These are phyloP conservation scores for Xerocomellus dryophilus DNA, from an alignment of 768 basidiomycete genomes.

Conservation along the genomic window DNA sequence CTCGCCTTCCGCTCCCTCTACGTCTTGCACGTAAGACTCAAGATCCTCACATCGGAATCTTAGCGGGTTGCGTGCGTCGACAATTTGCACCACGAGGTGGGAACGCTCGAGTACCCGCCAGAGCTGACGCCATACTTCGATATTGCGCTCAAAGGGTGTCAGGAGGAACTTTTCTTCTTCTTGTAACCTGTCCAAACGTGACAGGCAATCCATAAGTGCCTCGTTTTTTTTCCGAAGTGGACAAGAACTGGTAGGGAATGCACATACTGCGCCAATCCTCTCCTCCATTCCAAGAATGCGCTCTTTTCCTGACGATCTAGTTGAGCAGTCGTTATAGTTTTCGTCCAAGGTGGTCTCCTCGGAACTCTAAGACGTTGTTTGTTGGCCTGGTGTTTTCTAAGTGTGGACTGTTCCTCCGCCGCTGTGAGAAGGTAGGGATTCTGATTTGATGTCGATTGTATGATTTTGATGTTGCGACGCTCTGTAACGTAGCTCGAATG, in stretches of 20 bases:
- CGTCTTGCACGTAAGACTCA: conserved; percentile 78
- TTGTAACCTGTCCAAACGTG: conserved; percentile 57
- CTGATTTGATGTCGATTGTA: conserved; percentile 53
- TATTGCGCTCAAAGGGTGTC: conserved; percentile 94
- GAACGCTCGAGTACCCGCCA: conserved; percentile 97
- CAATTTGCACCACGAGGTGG: conserved; percentile 91
- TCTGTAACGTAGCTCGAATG: conserved; percentile 40
- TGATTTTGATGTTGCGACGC: conserved; percentile 75
- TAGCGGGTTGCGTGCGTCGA: conserved; percentile 93
- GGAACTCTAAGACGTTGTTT: conserved; percentile 80
- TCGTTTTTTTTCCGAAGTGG: background rate
- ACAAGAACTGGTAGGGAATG: background rate
- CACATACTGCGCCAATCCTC: conserved; percentile 85
- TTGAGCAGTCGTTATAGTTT: conserved; percentile 68
- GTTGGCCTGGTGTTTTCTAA: conserved; percentile 73
- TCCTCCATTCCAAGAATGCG: conserved; percentile 89
- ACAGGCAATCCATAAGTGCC: background rate
- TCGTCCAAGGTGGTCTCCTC: conserved; percentile 86
- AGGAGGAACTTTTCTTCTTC: conserved; percentile 85
- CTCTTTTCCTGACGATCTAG: conserved; percentile 88
- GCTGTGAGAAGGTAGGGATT: conserved; percentile 87
- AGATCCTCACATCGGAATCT: conserved; percentile 91
- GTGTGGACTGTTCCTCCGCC: conserved; percentile 73
- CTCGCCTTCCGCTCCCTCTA: conserved; percentile 81
- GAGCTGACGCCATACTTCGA: conserved; percentile 98